Conservation (phyloP, 805 yeast genomes). For the Starmerella vitae region DNA sequence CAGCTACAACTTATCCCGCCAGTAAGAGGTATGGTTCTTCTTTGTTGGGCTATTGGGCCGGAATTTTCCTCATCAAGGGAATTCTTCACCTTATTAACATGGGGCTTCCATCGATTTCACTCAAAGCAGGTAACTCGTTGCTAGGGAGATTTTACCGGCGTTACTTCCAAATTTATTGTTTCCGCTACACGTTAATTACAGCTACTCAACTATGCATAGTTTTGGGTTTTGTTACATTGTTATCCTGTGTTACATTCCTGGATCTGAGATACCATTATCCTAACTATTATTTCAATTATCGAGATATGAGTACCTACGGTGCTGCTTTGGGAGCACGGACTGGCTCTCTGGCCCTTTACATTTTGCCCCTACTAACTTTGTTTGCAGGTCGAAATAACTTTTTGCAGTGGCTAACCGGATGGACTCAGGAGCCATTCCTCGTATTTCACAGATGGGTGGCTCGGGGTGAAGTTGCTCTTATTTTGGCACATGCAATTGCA, state of each 20-base stretch:
- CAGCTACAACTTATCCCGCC: not conserved
- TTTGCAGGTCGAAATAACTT: constrained; percentile 64
- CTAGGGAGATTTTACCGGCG: not conserved
- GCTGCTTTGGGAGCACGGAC: constrained; percentile 11
- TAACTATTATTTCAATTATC: constrained; percentile 6
- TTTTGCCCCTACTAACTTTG: constrained; percentile 22
- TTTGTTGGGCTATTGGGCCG: constrained; percentile 16
- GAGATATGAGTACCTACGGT: constrained; percentile 3
- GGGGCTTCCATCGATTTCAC: constrained; percentile 4
- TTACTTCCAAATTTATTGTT: not conserved
- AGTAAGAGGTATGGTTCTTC: constrained; percentile 11
- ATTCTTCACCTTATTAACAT: not conserved
- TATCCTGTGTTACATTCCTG: constrained; percentile 23
- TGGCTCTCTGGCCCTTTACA: constrained; percentile 14
- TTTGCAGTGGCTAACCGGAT: constrained; percentile 45
- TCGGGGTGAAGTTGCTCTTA: constrained; percentile 18
- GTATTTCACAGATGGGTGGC: constrained; percentile 37
- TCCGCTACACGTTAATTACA: constrained; percentile 27
- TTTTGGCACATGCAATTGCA: constrained; percentile 22
- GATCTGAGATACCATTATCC: constrained; percentile 6
- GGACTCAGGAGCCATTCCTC: constrained; percentile 45
- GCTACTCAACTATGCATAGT: constrained; percentile 30
- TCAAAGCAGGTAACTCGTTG: not conserved
- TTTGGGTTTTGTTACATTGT: constrained; percentile 26
- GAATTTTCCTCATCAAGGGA: constrained; percentile 6